Base-by-base conservation (phyloP, 2,329 filamentous ascomycete species). In the Colletotrichum sp. region DNA sequence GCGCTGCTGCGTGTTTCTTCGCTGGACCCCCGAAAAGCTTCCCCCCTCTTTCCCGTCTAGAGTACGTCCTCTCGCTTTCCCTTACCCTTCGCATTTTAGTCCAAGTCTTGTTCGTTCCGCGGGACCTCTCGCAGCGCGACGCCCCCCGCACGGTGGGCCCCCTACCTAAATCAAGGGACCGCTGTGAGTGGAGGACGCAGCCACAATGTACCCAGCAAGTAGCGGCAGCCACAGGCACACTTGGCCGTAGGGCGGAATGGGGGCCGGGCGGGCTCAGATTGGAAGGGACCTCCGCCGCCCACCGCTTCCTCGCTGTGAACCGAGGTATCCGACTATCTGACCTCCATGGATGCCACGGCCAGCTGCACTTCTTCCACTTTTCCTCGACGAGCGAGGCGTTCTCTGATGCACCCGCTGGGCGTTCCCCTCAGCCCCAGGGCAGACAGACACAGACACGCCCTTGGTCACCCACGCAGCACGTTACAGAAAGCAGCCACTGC, bases 341-440 rank as follows among this genome's bases (percentile, higher is more conserved):
- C 55, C 55, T 22, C 8, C 12, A n/a, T 29, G 22, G 36, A 75
- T 55, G 69, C 29, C 57, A 62, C 39, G 25, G 19, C 39, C n/a
- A 52, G 39, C 39, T 22, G 39, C 39, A 49, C 39, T 49, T 49
- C 52, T 75, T 75, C 71, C 75, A 77, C 30, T 77, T 69, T 49
- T n/a, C 39, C 39, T 49, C 39, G 39, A 49, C 39, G 13, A 64
- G 30, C 75, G 73, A 76, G 75, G 72, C 66, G 61, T 71, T 75
- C 67, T 74, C 12, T 22, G 39, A n/a, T 67, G 61, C 44, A 36
- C 22, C 59, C 34, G 72, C 68, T 77, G 72, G 75, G 75, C 72
- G 65, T 69, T 76, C 67, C 32, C 59, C 75, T 72, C 75, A 76
- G 75, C 75, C 72, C 68, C 75, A 72, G 72, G 57, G 57, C 64